These are phyloP conservation scores for Suillus subluteus DNA, from an alignment of 768 basidiomycete genomes.

Conservation along the genomic window DNA sequence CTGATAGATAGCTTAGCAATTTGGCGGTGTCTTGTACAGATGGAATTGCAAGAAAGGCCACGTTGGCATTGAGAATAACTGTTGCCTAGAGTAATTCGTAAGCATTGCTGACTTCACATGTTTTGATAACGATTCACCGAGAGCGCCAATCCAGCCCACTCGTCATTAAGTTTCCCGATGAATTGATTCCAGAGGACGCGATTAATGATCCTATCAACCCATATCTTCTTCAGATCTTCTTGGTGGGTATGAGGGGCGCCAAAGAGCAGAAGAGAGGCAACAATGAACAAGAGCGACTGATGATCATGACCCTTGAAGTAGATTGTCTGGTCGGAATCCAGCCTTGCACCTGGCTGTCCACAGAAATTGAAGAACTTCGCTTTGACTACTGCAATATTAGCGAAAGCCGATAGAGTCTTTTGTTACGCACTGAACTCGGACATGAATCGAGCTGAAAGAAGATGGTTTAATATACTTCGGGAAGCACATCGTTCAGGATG, in stretches of 20 bases:
- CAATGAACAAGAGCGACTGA: constrained; percentile 38
- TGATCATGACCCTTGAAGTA: constrained; percentile 10
- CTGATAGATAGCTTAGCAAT: constrained; percentile 39
- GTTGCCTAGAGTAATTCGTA: constrained; percentile 40
- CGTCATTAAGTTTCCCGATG: constrained; percentile 43
- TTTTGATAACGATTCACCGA: constrained; percentile 38
- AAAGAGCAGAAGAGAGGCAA: constrained; percentile 45
- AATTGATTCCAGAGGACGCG: constrained; percentile 43
- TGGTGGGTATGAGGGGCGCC: constrained; percentile 48
- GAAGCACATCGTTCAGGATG: not conserved
- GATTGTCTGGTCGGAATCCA: constrained; percentile 32
- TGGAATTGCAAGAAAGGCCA: constrained; percentile 53
- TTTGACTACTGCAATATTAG: constrained; percentile 19
- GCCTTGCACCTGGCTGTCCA: constrained; percentile 41
- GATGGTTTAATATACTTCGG: not conserved
- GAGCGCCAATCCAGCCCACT: constrained; percentile 53
- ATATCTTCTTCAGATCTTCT: constrained; percentile 43
- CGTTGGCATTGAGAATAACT: constrained; percentile 54
- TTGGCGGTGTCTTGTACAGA: constrained; percentile 34
- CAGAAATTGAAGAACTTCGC: constrained; percentile 40
- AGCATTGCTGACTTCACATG: not conserved
- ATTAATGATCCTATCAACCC: constrained; percentile 47
- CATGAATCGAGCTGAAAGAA: constrained; percentile 45
- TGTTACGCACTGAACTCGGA: constrained; percentile 39
- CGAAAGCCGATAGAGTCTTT: not conserved